Evolutionary conservation across 1,284 basidiomycete genomes (phyloP), one percentile per base, ranked within the genome.

Genomic region (Trichosporon asahii): DNA sequence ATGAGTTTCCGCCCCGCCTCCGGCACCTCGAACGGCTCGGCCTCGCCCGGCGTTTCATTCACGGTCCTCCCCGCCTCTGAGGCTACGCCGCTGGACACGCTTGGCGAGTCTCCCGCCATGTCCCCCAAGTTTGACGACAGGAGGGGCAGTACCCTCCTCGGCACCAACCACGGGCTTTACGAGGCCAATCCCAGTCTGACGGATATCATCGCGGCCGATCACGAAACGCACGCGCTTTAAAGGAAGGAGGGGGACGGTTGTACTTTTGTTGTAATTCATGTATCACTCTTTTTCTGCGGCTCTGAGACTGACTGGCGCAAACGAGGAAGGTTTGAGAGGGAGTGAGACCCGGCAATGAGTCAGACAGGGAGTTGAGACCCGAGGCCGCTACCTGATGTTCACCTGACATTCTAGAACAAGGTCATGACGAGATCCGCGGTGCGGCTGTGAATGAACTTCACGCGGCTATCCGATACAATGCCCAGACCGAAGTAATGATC

Each of bases 151-250:
- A 5, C 18, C 1, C 29, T 61, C 29, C 29, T 31, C 57, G 57
- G 29, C 57, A 3, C 27, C 29, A 44, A 5, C 40, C 18, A 18
- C 12, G 18, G 5, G 15, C 57, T 61, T 4, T 61, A 61, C 29
- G 27, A 61, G 57, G 57, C 57, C 14, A 61, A 31, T 18, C 57
- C 57, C 18, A 61, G 57, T n/a, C 57, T 61, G 15, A 61, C 57
- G 57, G 57, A 61, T n/a, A 61, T 61, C 29, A 61, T 61, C 18
- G 27, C 57, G 15, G 46, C 46, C 2, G 46, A 49, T 8, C 18
- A 49, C 46, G 49, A 53, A 18, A 7, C n/a, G n/a, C 49, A 53
- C 21, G 49, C 49, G 21, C 49, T 53, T 9, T 53, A 12, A 12
- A 9, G 7, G 9, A 18, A n/a, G 18, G n/a, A 23, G 3, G 49